Base-by-base conservation (phyloP, 139 green algal genomes). In the Raphidocelis subcapitata region DNA sequence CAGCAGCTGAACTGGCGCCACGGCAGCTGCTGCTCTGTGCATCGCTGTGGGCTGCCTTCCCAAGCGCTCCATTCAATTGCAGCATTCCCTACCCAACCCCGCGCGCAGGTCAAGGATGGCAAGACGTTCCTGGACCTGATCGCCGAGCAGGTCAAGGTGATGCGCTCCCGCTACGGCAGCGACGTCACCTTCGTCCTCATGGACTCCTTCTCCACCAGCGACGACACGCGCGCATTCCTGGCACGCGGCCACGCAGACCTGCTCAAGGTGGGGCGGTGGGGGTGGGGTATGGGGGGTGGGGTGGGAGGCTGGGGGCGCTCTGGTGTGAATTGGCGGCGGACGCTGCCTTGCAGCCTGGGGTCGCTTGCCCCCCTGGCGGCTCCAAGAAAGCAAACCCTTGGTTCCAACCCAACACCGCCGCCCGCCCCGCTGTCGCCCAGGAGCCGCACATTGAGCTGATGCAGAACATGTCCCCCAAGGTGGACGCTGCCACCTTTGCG, bases 91-190 rank as follows among this genome's bases (percentile, higher is more conserved):
- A n/a, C n/a, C n/a, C n/a, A n/a, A n/a, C n/a, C n/a, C n/a, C n/a
- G n/a, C n/a, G n/a, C 47, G 59, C 56, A 44, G 69, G 41, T 87
- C 28, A 95, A 95, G 78, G 87, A 96, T 14, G 90, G 88, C 66
- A 93, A 94, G 75, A 97, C 90, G 0, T 98, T 97, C 79, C 79
- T 98, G 73, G 93, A 98, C 84, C 87, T 98, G n/a, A 98, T 98
- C 59, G 93, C 90, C 18, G 84, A 95, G 75, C 92, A 97, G 81
- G 88, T 98, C 51, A 92, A 94, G 84, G 72, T 92, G 79, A 94
- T 89, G 71, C 88, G 92, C 26, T 68, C 79, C 23, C 75, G 80
- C 36, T 90, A 88, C 62, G 85, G 80, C 62, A 76, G 74, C 74
- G 80, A 92, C 35, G 84, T 94, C 29, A 60, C 47, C 2, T 98